A percentile compares a stretch with the other conserved stretches of the same genome.
Conservation (phyloP, 2,329 filamentous ascomycete genomes). For the Aspergillus sp. region DNA sequence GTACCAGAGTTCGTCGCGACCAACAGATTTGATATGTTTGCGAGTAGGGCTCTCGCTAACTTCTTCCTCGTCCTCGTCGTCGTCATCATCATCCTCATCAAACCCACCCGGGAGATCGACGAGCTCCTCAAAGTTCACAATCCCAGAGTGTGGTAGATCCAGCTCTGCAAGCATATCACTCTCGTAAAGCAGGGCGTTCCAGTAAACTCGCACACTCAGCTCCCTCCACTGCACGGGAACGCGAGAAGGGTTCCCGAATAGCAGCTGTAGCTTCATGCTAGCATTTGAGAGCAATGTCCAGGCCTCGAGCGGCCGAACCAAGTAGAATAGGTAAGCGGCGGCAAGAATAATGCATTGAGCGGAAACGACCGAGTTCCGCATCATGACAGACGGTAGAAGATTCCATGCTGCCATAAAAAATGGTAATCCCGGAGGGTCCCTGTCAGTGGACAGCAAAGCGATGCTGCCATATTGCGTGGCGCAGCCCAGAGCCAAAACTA, state of each 20-base stretch:
- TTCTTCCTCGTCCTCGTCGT: slow-evolving; percentile 18
- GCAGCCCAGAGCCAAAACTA: slow-evolving; percentile 77
- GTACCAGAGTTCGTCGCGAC: slow-evolving; percentile 82
- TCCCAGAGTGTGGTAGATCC: slow-evolving; percentile 80
- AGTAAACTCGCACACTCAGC: slow-evolving; percentile 77
- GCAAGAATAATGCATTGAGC: slow-evolving; percentile 81
- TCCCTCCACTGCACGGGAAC: slow-evolving; percentile 73
- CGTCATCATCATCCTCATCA: slow-evolving; percentile 59
- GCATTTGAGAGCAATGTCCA: slow-evolving; percentile 81
- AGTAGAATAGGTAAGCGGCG: slow-evolving; percentile 80
- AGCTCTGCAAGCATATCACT: slow-evolving; percentile 79
- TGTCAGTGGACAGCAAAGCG: slow-evolving; percentile 68
- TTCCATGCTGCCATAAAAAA: slow-evolving; percentile 84
- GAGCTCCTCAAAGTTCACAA: slow-evolving; percentile 79
- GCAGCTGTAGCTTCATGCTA: slow-evolving; percentile 78
- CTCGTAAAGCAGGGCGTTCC: slow-evolving; percentile 81
- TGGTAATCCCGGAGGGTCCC: slow-evolving; percentile 74
- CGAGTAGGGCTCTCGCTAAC: slow-evolving; percentile 4
- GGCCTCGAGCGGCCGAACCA: slow-evolving; percentile 79
- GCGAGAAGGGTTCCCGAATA: slow-evolving; percentile 73
- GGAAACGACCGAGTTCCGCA: slow-evolving; percentile 75
- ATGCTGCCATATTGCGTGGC: slow-evolving; percentile 78
- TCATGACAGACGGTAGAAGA: slow-evolving; percentile 77
- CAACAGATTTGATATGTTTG: slow-evolving; percentile 59
- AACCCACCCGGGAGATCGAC: slow-evolving; percentile 80